Evolutionary conservation across 2,329 filamentous ascomycete species (phyloP).

Genomic region (Xylariaceae sp.): DNA sequence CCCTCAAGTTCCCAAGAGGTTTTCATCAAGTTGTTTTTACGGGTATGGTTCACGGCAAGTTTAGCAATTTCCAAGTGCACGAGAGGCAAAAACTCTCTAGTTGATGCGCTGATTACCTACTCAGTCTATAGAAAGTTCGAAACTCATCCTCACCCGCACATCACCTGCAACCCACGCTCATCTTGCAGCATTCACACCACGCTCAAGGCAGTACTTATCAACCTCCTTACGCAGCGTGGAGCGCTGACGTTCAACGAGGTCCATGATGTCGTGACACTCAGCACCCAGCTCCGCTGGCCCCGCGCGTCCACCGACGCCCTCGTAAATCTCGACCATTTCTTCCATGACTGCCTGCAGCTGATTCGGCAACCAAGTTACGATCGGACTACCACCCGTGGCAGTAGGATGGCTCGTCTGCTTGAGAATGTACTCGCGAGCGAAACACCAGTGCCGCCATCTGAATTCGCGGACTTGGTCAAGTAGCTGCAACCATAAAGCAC

Average conservation of each 20-base stretch:
- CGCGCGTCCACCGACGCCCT: conserved; percentile 34
- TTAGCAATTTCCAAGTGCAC: too few relatives aligned
- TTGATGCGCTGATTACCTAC: too few relatives aligned
- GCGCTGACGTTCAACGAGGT: conserved; percentile 57
- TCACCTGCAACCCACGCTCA: not conserved
- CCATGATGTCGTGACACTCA: conserved; percentile 59
- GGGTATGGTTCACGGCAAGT: too few relatives aligned
- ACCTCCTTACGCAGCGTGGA: conserved; percentile 69
- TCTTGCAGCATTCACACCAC: conserved; percentile 26
- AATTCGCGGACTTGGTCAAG: conserved; percentile 77
- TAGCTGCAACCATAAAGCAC: conserved; percentile 58
- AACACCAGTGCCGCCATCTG: conserved; percentile 81
- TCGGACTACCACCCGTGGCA: conserved; percentile 75
- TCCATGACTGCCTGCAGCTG: conserved; percentile 71
- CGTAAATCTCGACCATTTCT: conserved; percentile 61
- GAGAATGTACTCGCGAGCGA: conserved; percentile 79
- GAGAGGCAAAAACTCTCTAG: too few relatives aligned
- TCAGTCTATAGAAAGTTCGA: too few relatives aligned
- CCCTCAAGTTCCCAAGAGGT: too few relatives aligned
- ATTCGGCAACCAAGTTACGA: conserved; percentile 81
- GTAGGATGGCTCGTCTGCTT: conserved; percentile 73
- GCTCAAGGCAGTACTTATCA: conserved; percentile 66
- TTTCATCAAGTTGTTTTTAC: too few relatives aligned
- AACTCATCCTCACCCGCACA: not conserved
- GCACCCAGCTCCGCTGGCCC: conserved; percentile 39